phyloP scores from a whole-genome alignment of 2,329 filamentous ascomycete genomes.

The Scolecobasidium constrictum region DNA sequence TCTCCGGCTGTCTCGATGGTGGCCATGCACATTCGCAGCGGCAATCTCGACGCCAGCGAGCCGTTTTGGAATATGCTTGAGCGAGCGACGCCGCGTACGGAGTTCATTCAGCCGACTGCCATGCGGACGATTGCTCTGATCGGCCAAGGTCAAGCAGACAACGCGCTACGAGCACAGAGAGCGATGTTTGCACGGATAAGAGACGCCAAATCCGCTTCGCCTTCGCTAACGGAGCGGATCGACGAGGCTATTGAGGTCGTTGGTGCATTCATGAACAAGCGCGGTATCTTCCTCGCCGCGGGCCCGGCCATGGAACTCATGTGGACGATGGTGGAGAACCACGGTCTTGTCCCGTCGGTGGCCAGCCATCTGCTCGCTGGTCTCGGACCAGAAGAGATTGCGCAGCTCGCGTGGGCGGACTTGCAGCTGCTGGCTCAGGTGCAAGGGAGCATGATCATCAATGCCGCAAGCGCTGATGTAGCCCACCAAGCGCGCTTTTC shows the following conservation, averaged over 20 bases:
- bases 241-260: conserved; percentile 74
- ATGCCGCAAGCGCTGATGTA: conserved; percentile 34
- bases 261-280: conserved; percentile 45
- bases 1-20: conserved; percentile 67
- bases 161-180: conserved; percentile 68
- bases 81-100: conserved; percentile 48
- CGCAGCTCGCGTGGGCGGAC: conserved; percentile 41
- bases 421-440: conserved; percentile 51
- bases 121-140: conserved; percentile 89
- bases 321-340: conserved; percentile 56
- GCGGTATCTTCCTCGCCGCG: conserved; percentile 39
- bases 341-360: conserved; percentile 47
- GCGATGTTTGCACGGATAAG: conserved; percentile 81
- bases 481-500: conserved; percentile 50
- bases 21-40: conserved; percentile 74
- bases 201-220: conserved; percentile 32
- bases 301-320: conserved; percentile 48
- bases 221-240: conserved; percentile 55
- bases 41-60: conserved; percentile 65
- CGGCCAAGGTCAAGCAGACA: conserved; percentile 71
- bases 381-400: conserved; percentile 48
- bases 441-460: conserved; percentile 41
- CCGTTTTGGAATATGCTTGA: conserved; percentile 69
- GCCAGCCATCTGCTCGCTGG: conserved; percentile 50
- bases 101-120: conserved; percentile 74